Base-by-base conservation (phyloP, 2,329 filamentous ascomycete species). In the Trichoderma brevicompactum region DNA sequence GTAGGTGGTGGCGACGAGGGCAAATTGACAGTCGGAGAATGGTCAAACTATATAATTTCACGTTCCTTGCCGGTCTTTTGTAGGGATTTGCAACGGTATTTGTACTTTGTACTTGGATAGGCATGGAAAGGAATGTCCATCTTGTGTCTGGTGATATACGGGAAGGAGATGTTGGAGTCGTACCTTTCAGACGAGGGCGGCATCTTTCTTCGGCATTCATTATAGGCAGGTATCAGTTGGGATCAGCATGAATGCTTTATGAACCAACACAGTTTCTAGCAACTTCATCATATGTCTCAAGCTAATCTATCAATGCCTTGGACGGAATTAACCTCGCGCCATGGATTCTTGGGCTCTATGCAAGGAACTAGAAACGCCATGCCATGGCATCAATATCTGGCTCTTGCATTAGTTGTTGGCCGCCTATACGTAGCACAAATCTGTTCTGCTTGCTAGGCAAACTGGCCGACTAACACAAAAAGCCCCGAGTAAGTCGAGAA, bases 71-170 rank as follows among this genome's bases (percentile, higher is more conserved):
- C 23, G 2, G 23, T 28, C 23, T 28, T 28, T 5, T 28, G 2
- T 28, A 28, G 23, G 23, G 23, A 28, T 28, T 28, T 28, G 23
- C 23, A 28, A 28, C 23, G 23, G 23, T 28, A 28, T 28, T 28
- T 28, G 23, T 28, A 28, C 23, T 28, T 28, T 28, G 23, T 28
- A 28, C 23, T 28, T 28, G 23, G 5, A 28, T 5, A 28, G 5
- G 23, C 12, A 12, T 38, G 34, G 49, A 62, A 46, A 40, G 48
- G 40, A 38, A 46, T 36, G 49, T 38, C 15, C 32, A 54, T 62
- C 13, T n/a, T 53, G 49, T 46, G 59, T 46, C 28, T 62, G 49
- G 49, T 62, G 49, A 8, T 46, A 46, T 54, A 40, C 32, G 49
- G 38, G 49, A 54, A 54, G 59, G 59, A 44, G 49, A 41, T 34